A percentile compares a stretch with the other conserved stretches of the same genome.
Conservation (phyloP, 148 eudicot genomes). For the Persicaria tinctoria region DNA sequence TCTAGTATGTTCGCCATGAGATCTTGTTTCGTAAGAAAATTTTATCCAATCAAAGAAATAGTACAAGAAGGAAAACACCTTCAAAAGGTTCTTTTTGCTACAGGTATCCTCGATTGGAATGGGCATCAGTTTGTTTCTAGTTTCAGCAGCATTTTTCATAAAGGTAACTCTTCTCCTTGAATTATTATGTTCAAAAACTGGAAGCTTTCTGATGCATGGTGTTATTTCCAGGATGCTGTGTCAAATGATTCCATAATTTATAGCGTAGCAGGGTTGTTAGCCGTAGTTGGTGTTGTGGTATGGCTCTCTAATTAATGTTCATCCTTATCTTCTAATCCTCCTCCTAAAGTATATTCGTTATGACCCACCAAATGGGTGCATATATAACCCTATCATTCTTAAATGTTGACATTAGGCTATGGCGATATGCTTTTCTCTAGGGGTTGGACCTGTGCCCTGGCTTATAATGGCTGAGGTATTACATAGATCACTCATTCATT, state of each 20-base stretch:
- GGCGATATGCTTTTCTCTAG: slow-evolving; percentile 64
- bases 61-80: background rate
- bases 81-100: background rate
- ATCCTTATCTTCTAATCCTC: background rate
- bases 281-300: slow-evolving; percentile 80
- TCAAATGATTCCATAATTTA: slow-evolving; percentile 36
- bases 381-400: background rate
- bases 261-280: slow-evolving; percentile 36
- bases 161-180: slow-evolving; percentile 30
- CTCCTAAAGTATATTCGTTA: background rate
- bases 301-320: slow-evolving; percentile 5
- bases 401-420: slow-evolving; percentile 29
- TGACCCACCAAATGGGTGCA: too few relatives aligned
- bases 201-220: background rate
- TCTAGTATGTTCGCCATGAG: slow-evolving; percentile 31
- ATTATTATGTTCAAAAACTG: background rate
- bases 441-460: slow-evolving; percentile 90
- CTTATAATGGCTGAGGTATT: slow-evolving; percentile 92
- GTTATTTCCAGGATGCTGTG: slow-evolving; percentile 31
- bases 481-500: background rate
- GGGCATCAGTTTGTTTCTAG: slow-evolving; percentile 21
- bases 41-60: background rate
- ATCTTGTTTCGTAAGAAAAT: slow-evolving; percentile 19
- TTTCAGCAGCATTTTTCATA: slow-evolving; percentile 57
- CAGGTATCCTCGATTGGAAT: slow-evolving; percentile 15